phyloP scores from a whole-genome alignment of 2,329 filamentous ascomycete genomes.

The Corynespora cassiicola region DNA sequence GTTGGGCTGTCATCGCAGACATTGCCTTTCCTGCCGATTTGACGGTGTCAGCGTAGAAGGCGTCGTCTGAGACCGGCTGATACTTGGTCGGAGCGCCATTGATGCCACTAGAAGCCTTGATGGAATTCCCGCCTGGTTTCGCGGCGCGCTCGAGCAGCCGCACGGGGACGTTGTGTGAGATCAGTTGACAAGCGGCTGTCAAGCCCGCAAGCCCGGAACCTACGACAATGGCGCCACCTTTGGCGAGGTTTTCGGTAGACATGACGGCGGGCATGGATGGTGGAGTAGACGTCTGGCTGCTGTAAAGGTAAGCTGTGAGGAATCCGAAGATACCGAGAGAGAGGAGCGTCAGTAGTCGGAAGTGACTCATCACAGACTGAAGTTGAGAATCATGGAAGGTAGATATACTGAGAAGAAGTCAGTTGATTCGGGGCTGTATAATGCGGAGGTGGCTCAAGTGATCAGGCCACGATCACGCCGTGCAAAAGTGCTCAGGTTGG shows the following conservation, averaged over 20 bases:
- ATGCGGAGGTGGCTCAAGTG: slow-evolving; percentile 8
- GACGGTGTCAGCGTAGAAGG: slow-evolving; percentile 64
- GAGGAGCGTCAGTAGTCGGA: slow-evolving; percentile 2
- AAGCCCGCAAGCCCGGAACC: slow-evolving; percentile 71
- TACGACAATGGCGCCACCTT: slow-evolving; percentile 61
- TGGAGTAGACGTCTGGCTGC: not conserved
- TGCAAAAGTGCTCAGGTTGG: too few species aligned
- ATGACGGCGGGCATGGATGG: slow-evolving; percentile 9
- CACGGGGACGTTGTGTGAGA: slow-evolving; percentile 60
- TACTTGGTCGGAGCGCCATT: slow-evolving; percentile 67
- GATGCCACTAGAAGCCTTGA: slow-evolving; percentile 72
- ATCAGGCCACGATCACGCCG: slow-evolving; percentile 19
- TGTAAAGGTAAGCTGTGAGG: slow-evolving; percentile 9
- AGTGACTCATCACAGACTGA: slow-evolving; percentile 9
- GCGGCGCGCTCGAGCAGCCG: slow-evolving; percentile 64
- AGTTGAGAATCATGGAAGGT: too few species aligned
- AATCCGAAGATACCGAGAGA: not conserved
- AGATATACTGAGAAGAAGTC: not conserved
- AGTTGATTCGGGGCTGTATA: slow-evolving; percentile 4
- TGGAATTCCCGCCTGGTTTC: slow-evolving; percentile 69
- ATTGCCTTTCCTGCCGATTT: slow-evolving; percentile 59
- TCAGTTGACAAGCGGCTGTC: slow-evolving; percentile 63
- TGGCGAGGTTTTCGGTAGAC: slow-evolving; percentile 12
- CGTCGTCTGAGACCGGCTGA: slow-evolving; percentile 52
- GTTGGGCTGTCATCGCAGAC: slow-evolving; percentile 31